Evolutionary conservation across 768 basidiomycete species (phyloP).

Genomic region (Butyriboletus loyo): DNA sequence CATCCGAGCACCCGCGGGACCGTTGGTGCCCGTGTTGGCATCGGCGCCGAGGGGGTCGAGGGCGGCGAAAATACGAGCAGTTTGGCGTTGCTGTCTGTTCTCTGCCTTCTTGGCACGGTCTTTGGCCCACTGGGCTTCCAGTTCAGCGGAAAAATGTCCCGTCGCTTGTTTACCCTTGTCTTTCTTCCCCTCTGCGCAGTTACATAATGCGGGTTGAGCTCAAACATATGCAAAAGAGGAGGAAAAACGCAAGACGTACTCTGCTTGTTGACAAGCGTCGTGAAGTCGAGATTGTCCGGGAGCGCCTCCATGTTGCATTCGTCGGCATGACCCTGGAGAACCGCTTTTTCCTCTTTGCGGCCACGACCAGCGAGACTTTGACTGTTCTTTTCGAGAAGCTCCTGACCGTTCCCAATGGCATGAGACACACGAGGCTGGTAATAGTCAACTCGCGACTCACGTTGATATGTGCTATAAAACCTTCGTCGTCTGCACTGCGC

Average conservation of each 20-base stretch:
- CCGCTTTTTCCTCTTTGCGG: slow-evolving; percentile 48
- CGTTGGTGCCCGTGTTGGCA: background rate
- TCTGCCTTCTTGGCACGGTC: slow-evolving; percentile 86
- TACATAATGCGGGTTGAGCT: background rate
- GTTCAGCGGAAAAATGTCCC: slow-evolving; percentile 45
- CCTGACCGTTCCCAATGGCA: slow-evolving; percentile 47
- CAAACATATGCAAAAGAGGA: background rate
- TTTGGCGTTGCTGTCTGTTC: slow-evolving; percentile 58
- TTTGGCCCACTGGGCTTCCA: slow-evolving; percentile 70
- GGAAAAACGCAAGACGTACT: slow-evolving; percentile 40
- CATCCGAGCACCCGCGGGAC: background rate
- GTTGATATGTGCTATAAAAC: slow-evolving; percentile 51
- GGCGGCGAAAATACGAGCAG: slow-evolving; percentile 52
- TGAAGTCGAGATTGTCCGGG: slow-evolving; percentile 26
- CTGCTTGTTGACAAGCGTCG: slow-evolving; percentile 32
- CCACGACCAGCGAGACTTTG: slow-evolving; percentile 43
- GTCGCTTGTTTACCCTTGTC: slow-evolving; percentile 10
- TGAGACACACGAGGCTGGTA: background rate
- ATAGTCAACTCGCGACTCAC: slow-evolving; percentile 34
- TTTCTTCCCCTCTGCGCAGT: slow-evolving; percentile 31
- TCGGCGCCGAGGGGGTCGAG: slow-evolving; percentile 54
- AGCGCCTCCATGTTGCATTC: slow-evolving; percentile 33
- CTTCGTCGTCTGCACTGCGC: slow-evolving; percentile 57
- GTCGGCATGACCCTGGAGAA: slow-evolving; percentile 59
- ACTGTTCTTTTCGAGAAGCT: slow-evolving; percentile 57